phyloP scores from a whole-genome alignment of 257 asterid genomes.

The Catharanthus roseus region DNA sequence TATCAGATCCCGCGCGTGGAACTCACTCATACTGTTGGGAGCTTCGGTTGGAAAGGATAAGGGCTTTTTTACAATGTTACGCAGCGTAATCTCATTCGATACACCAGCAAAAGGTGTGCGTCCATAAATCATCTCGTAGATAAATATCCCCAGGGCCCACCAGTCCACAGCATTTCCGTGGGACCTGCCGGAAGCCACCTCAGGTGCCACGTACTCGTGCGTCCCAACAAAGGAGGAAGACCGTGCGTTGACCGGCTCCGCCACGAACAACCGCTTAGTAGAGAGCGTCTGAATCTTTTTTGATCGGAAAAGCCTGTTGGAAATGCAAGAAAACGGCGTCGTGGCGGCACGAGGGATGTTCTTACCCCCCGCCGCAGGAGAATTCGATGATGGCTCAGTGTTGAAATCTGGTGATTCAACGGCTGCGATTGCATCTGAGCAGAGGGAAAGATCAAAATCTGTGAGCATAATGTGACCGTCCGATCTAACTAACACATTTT shows the following conservation, averaged over 20 bases:
- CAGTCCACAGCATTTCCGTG: constrained; percentile 92
- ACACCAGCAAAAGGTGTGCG: constrained; percentile 75
- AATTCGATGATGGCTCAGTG: constrained; percentile 25
- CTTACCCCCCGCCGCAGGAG: constrained; percentile 22
- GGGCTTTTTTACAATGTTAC: constrained; percentile 44
- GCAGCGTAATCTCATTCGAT: constrained; percentile 56
- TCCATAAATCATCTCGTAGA: constrained; percentile 86
- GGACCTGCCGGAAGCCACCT: constrained; percentile 75
- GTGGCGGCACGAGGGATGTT: constrained; percentile 20
- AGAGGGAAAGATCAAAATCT: constrained; percentile 75
- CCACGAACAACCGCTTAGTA: constrained; percentile 61
- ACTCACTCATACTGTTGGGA: constrained; percentile 34
- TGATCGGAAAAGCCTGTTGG: constrained; percentile 58
- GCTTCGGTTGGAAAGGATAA: constrained; percentile 45
- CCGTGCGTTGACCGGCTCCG: constrained; percentile 80
- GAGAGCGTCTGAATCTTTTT: constrained; percentile 58
- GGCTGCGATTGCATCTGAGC: constrained; percentile 76
- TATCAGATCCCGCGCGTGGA: constrained; percentile 61
- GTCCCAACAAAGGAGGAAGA: constrained; percentile 88
- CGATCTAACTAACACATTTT: constrained; percentile 82
- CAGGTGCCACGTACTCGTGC: constrained; percentile 96
- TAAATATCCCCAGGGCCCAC: constrained; percentile 86
- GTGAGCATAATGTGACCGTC: constrained; percentile 95
- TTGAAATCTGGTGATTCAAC: constrained; percentile 58
- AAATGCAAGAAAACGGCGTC: constrained; percentile 61